Percentiles rank a stretch among this genome's conserved stretches.
These are phyloP conservation scores for Echria macrotheca DNA, from an alignment of 495 filamentous ascomycete species.

Conservation along the genomic window DNA sequence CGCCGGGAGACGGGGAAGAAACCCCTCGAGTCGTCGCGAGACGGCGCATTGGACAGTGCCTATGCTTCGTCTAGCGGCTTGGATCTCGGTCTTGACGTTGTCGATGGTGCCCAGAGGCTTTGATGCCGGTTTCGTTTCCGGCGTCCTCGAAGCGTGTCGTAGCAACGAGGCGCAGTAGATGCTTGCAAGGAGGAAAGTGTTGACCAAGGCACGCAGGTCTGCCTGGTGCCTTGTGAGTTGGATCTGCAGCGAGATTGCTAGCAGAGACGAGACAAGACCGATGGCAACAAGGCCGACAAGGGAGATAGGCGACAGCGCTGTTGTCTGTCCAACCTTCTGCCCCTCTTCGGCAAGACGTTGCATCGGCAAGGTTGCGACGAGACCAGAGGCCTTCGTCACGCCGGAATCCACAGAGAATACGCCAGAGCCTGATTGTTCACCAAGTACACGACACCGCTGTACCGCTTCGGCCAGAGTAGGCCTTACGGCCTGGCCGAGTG, in stretches of 20 bases:
- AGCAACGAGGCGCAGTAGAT: conserved; percentile 16
- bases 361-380: conserved; percentile 22
- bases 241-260: conserved; percentile 14
- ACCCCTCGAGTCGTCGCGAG: conserved; percentile 1
- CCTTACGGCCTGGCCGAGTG: too few relatives aligned
- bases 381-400: too few relatives aligned
- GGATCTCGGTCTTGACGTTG: conserved; percentile 25
- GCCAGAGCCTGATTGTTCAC: too few relatives aligned
- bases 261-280: conserved; percentile 32
- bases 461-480: too few relatives aligned
- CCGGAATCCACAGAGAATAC: too few relatives aligned
- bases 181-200: conserved; percentile 18
- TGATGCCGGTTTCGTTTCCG: background rate
- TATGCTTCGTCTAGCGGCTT: conserved; percentile 3
- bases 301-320: background rate
- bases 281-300: conserved; percentile 25
- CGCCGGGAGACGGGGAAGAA: conserved; percentile 7
- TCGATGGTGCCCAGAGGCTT: conserved; percentile 14
- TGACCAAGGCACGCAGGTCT: conserved; percentile 7
- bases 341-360: conserved; percentile 13
- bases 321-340: background rate
- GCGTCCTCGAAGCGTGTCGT: conserved; percentile 1
- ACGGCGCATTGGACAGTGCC: conserved; percentile 6
- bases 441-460: too few relatives aligned
- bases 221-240: conserved; percentile 8